Evolutionary conservation across 176 grass and related monocot genomes (phyloP).

Genomic region (Triticum dicoccoides): DNA sequence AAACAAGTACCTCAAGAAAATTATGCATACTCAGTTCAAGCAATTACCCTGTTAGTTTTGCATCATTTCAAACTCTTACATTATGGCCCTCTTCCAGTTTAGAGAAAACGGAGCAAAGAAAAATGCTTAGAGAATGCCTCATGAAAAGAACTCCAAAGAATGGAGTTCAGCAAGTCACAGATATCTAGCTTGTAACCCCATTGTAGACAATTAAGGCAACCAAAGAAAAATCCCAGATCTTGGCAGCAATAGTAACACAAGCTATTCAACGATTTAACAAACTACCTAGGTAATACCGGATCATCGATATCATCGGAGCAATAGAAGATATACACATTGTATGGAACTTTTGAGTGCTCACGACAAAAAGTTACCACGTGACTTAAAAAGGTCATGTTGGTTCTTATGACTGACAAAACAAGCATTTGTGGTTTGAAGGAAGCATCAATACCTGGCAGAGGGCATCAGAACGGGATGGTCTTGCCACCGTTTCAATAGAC

Average conservation of each 20-base stretch:
- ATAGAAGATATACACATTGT: neutral
- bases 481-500: conserved; percentile 20
- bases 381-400: neutral
- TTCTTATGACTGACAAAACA: neutral
- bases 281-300: neutral
- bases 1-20: neutral
- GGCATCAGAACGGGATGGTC: conserved; percentile 34
- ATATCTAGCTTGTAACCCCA: neutral
- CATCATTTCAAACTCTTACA: neutral
- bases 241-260: neutral
- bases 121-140: neutral
- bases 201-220: neutral
- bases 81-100: neutral
- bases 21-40: neutral
- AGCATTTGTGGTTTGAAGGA: neutral
- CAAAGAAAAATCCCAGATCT: neutral
- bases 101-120: neutral
- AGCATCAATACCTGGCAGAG: conserved; percentile 48
- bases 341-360: neutral
- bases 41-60: neutral
- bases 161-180: neutral
- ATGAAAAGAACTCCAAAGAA: neutral
- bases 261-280: neutral
- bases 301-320: neutral
- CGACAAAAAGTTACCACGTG: neutral